Percentiles rank a stretch among this genome's conserved stretches.
These are phyloP conservation scores for Thelonectria blattea DNA, from an alignment of 2,329 filamentous ascomycete species.

Conservation along the genomic window DNA sequence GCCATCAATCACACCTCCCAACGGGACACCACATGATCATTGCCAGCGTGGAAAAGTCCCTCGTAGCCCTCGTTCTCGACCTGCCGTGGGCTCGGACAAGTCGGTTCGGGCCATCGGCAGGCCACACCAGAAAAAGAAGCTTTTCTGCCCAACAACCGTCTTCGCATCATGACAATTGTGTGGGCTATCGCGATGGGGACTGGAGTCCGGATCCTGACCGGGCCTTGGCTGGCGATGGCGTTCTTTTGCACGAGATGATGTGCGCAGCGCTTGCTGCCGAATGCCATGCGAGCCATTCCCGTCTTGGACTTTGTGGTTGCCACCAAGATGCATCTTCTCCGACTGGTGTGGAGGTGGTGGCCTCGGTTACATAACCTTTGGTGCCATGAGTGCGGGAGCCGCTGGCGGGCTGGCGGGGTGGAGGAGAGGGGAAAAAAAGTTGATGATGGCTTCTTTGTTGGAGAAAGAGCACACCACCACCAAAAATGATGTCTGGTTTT, in stretches of 20 bases:
- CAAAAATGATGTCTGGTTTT: too few species aligned
- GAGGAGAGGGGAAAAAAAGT: not conserved
- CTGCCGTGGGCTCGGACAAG: not conserved
- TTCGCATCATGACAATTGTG: constrained; percentile 12
- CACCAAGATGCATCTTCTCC: constrained; percentile 1
- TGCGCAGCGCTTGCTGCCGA: constrained; percentile 18
- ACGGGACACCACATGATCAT: not conserved
- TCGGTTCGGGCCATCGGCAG: constrained; percentile 25
- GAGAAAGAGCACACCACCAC: not conserved
- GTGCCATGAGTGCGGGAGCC: not conserved
- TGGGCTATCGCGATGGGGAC: constrained; percentile 13
- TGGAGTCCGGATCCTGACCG: constrained; percentile 22
- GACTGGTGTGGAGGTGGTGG: constrained; percentile 8
- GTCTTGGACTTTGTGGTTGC: constrained; percentile 1
- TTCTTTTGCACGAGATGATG: constrained; percentile 32
- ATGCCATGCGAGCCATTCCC: constrained; percentile 12
- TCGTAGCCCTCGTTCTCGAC: constrained; percentile 1
- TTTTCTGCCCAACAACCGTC: constrained; percentile 15
- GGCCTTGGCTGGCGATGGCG: constrained; percentile 35
- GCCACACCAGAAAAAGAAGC: not conserved
- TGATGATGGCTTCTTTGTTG: constrained; percentile 1
- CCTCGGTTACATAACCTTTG: constrained; percentile 1
- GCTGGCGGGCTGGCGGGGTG: not conserved
- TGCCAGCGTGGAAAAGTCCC: not conserved
- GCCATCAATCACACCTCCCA: not conserved